Evolutionary conservation across 2,329 filamentous ascomycete species (phyloP).

Genomic region (Immersiporthe knoxdaviesiana): DNA sequence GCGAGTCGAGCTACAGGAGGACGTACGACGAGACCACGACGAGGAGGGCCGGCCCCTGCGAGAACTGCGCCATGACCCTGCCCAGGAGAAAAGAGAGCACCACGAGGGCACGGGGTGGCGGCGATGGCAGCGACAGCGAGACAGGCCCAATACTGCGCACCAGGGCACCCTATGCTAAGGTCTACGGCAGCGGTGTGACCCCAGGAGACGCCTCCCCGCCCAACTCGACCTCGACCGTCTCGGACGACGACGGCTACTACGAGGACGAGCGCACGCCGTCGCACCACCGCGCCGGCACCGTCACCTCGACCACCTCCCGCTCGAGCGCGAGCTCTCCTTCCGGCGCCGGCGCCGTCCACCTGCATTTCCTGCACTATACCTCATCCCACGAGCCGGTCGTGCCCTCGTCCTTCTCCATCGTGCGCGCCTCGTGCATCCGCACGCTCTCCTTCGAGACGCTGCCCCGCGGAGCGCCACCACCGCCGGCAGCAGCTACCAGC

Average conservation of each 20-base stretch:
- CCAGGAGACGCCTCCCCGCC: slow-evolving; percentile 53
- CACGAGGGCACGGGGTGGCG: slow-evolving; percentile 11
- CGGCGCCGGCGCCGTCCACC: slow-evolving; percentile 42
- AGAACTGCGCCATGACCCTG: slow-evolving; percentile 70
- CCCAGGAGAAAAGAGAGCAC: slow-evolving; percentile 50
- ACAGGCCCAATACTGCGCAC: slow-evolving; percentile 61
- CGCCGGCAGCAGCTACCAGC: slow-evolving; percentile 35
- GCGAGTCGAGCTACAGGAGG: slow-evolving; percentile 63
- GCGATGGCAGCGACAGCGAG: slow-evolving; percentile 39
- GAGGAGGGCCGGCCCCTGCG: slow-evolving; percentile 65
- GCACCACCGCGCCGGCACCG: slow-evolving; percentile 47
- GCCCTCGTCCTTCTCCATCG: slow-evolving; percentile 66
- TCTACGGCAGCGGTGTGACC: slow-evolving; percentile 49
- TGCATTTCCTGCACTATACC: slow-evolving; percentile 69
- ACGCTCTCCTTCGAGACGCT: slow-evolving; percentile 70
- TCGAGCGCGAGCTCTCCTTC: slow-evolving; percentile 58
- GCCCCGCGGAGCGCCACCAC: slow-evolving; percentile 53
- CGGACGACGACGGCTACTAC: slow-evolving; percentile 53
- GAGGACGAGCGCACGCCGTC: slow-evolving; percentile 30
- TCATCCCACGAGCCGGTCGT: slow-evolving; percentile 68
- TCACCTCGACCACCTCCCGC: slow-evolving; percentile 52
- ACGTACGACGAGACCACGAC: slow-evolving; percentile 70
- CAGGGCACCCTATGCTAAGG: slow-evolving; percentile 61
- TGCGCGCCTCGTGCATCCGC: slow-evolving; percentile 67
- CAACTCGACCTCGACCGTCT: slow-evolving; percentile 54